phyloP scores from a whole-genome alignment of 2,329 filamentous ascomycete genomes.

The Alternaria solani region DNA sequence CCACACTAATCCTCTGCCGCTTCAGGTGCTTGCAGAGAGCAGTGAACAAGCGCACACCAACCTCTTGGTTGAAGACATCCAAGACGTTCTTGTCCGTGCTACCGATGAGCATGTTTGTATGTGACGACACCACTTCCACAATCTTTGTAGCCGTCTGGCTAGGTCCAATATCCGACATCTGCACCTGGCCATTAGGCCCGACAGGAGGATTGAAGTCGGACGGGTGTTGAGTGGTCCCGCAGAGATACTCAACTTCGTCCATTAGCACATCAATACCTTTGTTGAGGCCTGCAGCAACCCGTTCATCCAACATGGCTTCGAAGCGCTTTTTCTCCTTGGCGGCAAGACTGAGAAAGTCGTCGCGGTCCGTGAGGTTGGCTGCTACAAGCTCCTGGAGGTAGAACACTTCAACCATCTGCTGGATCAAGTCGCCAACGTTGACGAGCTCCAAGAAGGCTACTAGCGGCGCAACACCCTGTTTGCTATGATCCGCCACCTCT shows the following conservation, averaged over 20 bases:
- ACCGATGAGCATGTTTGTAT: constrained; percentile 91
- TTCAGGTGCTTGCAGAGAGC: constrained; percentile 97
- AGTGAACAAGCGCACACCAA: constrained; percentile 89
- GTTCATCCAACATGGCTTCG: constrained; percentile 97
- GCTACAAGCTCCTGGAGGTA: constrained; percentile 93
- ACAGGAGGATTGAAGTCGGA: constrained; percentile 86
- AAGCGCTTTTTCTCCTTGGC: constrained; percentile 97
- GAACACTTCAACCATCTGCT: constrained; percentile 99
- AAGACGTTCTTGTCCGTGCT: constrained; percentile 98
- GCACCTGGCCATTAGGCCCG: constrained; percentile 42
- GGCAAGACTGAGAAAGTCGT: constrained; percentile 92
- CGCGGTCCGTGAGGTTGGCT: constrained; percentile 83
- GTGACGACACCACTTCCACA: constrained; percentile 83
- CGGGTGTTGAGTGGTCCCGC: constrained; percentile 83
- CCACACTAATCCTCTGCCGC: constrained; percentile 88
- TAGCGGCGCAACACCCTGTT: constrained; percentile 82
- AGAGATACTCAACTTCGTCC: constrained; percentile 96
- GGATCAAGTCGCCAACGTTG: constrained; percentile 96
- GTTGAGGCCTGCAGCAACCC: constrained; percentile 92
- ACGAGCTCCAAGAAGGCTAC: constrained; percentile 97
- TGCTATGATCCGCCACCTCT: constrained; percentile 75
- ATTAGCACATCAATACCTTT: constrained; percentile 98
- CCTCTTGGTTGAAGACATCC: constrained; percentile 98
- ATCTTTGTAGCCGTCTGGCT: constrained; percentile 81
- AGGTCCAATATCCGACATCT: constrained; percentile 70